These are phyloP conservation scores for Fonsecaea erecta DNA, from an alignment of 2,329 filamentous ascomycete species.

Conservation along the genomic window DNA sequence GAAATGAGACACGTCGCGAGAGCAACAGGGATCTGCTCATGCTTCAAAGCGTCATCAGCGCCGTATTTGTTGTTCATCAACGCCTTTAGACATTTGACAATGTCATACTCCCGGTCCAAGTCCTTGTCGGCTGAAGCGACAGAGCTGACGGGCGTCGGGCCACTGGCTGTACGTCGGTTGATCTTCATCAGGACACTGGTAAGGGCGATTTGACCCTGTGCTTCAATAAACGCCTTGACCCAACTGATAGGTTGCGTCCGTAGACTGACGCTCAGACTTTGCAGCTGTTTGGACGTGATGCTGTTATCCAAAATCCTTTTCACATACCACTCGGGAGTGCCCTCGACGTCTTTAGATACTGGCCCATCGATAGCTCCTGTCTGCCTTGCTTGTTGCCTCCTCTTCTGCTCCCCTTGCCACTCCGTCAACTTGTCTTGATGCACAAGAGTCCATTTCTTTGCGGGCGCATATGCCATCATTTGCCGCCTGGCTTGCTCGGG, in stretches of 20 bases:
- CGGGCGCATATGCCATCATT: conserved; percentile 92
- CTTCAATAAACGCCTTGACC: conserved; percentile 96
- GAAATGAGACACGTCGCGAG: conserved; percentile 86
- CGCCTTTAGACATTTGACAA: conserved; percentile 95
- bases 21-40: conserved; percentile 88
- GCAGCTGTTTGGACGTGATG: conserved; percentile 87
- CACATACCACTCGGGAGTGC: conserved; percentile 97
- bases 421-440: conserved; percentile 94
- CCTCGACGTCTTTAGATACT: conserved; percentile 82
- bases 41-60: conserved; percentile 88
- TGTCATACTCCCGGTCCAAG: conserved; percentile 91
- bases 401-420: conserved; percentile 91
- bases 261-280: conserved; percentile 90
- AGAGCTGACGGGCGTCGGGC: conserved; percentile 67
- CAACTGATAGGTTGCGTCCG: conserved; percentile 96
- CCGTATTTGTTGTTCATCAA: conserved; percentile 99
- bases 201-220: conserved; percentile 93
- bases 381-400: conserved; percentile 72
- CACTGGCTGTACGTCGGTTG: conserved; percentile 80
- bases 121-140: conserved; percentile 71
- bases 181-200: conserved; percentile 93
- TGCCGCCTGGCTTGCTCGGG: conserved; percentile 92
- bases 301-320: conserved; percentile 95
- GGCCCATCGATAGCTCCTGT: conserved; percentile 69
- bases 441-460: conserved; percentile 97